phyloP scores from a whole-genome alignment of 2,329 filamentous ascomycete species.

The Capronia epimyces region DNA sequence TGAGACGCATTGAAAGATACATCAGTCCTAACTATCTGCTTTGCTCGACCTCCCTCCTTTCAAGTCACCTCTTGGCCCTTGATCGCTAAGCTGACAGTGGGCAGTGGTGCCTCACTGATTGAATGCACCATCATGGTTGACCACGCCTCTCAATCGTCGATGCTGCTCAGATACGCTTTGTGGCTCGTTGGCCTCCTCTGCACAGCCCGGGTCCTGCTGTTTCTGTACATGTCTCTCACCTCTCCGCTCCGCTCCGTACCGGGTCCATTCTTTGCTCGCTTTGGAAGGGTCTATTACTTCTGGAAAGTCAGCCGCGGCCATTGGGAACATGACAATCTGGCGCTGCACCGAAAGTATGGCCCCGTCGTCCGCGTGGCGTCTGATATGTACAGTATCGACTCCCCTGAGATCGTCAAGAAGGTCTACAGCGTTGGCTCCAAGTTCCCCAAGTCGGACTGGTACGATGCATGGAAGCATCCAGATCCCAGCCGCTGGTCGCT shows the following conservation, averaged over 20 bases:
- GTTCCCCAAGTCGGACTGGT: constrained; percentile 28
- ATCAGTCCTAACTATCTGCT: too few species aligned
- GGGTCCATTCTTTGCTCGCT: constrained; percentile 43
- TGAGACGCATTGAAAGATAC: too few species aligned
- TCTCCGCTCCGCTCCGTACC: constrained; percentile 41
- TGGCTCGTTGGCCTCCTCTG: constrained; percentile 10
- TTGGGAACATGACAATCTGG: constrained; percentile 36
- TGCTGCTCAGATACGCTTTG: constrained; percentile 9
- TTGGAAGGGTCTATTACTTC: constrained; percentile 45
- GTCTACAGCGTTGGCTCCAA: constrained; percentile 26
- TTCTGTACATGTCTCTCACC: constrained; percentile 26
- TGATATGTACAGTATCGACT: constrained; percentile 25
- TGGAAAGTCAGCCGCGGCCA: constrained; percentile 34
- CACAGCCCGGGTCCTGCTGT: constrained; percentile 8
- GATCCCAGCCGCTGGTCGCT: constrained; percentile 49
- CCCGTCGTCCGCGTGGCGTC: constrained; percentile 25
- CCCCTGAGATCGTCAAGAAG: constrained; percentile 25
- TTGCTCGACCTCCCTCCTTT: too few species aligned
- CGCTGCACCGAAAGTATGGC: constrained; percentile 23
- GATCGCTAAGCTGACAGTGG: too few species aligned
- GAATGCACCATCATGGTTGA: neutral
- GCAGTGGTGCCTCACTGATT: neutral
- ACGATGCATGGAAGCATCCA: constrained; percentile 58
- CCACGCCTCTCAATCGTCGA: neutral
- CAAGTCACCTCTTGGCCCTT: too few species aligned